These are phyloP conservation scores for Tagetes erecta DNA, from an alignment of 129 eudicot species.

Conservation along the genomic window DNA sequence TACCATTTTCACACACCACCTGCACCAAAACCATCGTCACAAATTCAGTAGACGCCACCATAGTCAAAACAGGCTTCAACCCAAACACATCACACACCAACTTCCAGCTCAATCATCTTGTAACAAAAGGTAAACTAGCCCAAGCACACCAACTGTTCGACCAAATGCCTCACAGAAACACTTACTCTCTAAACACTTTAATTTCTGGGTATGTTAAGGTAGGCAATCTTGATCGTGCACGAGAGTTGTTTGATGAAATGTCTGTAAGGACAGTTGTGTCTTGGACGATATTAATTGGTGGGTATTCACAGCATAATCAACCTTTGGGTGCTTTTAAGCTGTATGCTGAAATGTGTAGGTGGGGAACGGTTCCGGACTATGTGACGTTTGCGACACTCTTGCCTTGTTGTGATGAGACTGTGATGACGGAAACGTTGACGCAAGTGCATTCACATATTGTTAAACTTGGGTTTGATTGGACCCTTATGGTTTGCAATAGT, in stretches of 20 bases:
- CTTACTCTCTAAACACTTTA: conserved; percentile 52
- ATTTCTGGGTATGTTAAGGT: conserved; percentile 61
- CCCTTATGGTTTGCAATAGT: conserved; percentile 64
- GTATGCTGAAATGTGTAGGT: conserved; percentile 61
- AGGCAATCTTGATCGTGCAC: conserved; percentile 52
- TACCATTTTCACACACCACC: not conserved
- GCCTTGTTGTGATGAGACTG: conserved; percentile 60
- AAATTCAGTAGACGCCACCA: conserved; percentile 51
- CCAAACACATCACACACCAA: conserved; percentile 53
- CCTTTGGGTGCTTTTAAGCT: conserved; percentile 55
- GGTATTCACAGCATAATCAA: conserved; percentile 50
- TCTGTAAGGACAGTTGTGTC: conserved; percentile 49
- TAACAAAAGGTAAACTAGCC: conserved; percentile 32
- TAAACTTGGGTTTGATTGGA: conserved; percentile 49
- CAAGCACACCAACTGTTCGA: conserved; percentile 72
- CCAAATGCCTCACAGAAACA: conserved; percentile 60
- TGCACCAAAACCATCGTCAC: conserved; percentile 18
- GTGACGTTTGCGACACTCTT: conserved; percentile 71
- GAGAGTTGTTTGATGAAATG: conserved; percentile 59
- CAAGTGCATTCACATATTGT: conserved; percentile 77
- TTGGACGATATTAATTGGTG: conserved; percentile 90
- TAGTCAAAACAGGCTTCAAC: conserved; percentile 72
- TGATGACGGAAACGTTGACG: conserved; percentile 29
- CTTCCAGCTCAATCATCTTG: conserved; percentile 43
- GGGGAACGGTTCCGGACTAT: conserved; percentile 58